These are phyloP conservation scores for Pythium aristosporum DNA, from an alignment of 352 stramenopile species.

Conservation along the genomic window DNA sequence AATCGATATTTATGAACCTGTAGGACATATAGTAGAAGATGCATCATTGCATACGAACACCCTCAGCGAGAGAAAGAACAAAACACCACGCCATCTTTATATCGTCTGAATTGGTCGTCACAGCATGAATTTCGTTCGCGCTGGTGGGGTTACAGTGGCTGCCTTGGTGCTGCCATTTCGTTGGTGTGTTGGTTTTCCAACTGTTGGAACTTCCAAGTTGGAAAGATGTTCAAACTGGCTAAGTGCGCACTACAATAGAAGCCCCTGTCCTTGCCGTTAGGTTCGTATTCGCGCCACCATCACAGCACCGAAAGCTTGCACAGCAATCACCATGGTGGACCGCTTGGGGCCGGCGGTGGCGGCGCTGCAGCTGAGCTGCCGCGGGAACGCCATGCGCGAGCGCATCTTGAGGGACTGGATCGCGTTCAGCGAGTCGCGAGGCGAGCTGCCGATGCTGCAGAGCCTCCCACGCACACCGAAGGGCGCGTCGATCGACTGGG, in stretches of 20 bases:
- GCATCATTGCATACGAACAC: too few relatives aligned
- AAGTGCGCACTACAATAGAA: background rate
- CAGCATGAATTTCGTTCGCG: too few relatives aligned
- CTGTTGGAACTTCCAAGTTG: too few relatives aligned
- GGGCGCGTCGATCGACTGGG: constrained; percentile 62
- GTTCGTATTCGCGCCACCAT: background rate
- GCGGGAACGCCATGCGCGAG: constrained; percentile 59
- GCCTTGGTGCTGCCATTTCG: too few relatives aligned
- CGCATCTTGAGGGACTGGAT: constrained; percentile 58
- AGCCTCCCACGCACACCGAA: constrained; percentile 51
- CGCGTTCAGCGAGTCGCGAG: constrained; percentile 48
- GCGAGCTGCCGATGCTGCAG: constrained; percentile 45
- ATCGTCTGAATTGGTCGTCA: too few relatives aligned
- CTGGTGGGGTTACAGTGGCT: too few relatives aligned
- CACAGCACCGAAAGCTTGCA: background rate
- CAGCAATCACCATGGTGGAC: constrained; percentile 22
- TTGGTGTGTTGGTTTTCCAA: too few relatives aligned
- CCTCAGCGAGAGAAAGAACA: too few relatives aligned
- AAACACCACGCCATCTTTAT: too few relatives aligned
- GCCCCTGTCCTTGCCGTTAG: background rate
- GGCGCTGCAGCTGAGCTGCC: constrained; percentile 68
- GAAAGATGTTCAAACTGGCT: background rate
- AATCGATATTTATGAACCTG: too few relatives aligned
- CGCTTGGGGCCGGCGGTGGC: constrained; percentile 37
- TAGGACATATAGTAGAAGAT: too few relatives aligned